Evolutionary conservation across 768 basidiomycete genomes (phyloP), one percentile per base, ranked within the genome.

Genomic region (Termitomyces heimii): DNA sequence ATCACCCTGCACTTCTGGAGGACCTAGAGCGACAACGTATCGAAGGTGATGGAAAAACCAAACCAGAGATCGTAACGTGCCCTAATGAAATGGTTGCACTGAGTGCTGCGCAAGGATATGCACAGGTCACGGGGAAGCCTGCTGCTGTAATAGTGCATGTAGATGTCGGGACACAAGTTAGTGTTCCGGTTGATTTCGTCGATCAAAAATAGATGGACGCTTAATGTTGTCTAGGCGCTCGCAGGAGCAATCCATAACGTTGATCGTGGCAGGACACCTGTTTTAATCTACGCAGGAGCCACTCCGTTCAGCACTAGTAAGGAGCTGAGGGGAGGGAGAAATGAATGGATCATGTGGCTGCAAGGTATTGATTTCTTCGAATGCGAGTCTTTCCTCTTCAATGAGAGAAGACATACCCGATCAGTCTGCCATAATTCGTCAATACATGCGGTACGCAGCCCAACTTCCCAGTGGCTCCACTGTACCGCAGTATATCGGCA

Each of bases 71-170:
- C 48, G 72, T 89, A 22, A 88, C 82, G 2, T 86, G 83, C 57
- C 87, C 88, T 0, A 88, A 87, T 56, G 88, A 90, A 64, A 88
- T 88, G 83, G 88, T 88, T 5, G 88, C 84, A 0, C 67, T 89
- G 43, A 85, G 80, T 59, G 82, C 84, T 13, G 88, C 88, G 0
- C 88, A 89, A 54, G 88, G 85, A 0, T 89, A 84, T 62, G 82
- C 82, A 0, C 83, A 86, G 61, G 81, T 80, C 2, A 82, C 81
- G 0, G 85, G 85, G 0, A 83, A 74, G 57, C 85, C 86, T 0
- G 86, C 88, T 0, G 85, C 83, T 0, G 85, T 89, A 4, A 84
- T 89, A 32, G 82, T 89, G 0, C 88, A 90, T 64, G 87, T 88
- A 48, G 85, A 86, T 62, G 84, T 86, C 31, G 84, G 85, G 1